Base-by-base conservation (phyloP, 2,329 filamentous ascomycete genomes). In the Celoporthe dispersa region DNA sequence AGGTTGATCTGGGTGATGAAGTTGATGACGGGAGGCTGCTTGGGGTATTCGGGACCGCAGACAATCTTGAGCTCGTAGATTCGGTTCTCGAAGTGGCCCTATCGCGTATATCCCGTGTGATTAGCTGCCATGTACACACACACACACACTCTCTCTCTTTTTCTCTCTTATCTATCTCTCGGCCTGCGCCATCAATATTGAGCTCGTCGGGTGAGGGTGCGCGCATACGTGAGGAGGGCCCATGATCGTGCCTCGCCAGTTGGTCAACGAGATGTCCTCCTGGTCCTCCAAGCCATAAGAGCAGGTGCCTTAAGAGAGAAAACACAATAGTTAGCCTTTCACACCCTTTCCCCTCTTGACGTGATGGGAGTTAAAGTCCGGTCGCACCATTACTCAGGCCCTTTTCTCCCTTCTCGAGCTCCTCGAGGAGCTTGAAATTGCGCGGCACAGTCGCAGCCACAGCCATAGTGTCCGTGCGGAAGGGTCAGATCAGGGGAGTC, bases 341-440 rank as follows among this genome's bases (percentile, higher is more conserved):
- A 31, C 60, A n/a, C 39, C 59, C 19, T 53, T 65, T 14, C 22
- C 19, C 35, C 35, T 61, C 33, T 22, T 63, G 55, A 48, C 22
- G 12, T 16, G 22, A 51, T 51, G n/a, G 25, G 51, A 33, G 35
- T 48, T 5, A 28, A 62, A 64, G 61, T 71, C n/a, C 25, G 69
- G 75, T 82, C 82, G 70, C 82, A 93, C 94, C 93, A 80, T 95
- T 94, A 78, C 96, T 95, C 73, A 96, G 87, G 72, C 96, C 96
- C 83, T 99, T 99, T 85, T 99, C 96, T 78, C 96, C 96, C 85
- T 98, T 98, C 85, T 99, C 96, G 28, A 99, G 88, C 89, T 99
- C 96, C 81, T 98, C 96, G 69, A 99, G 87, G 75, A 99, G 89
- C 79, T 95, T 91, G 81, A 99, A 99, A 85, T 98, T 98, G 80